Percentiles rank a stretch among this genome's conserved stretches.
Evolutionary conservation across 225 moss, liverwort and hornwort genomes (phyloP).

Genomic region (Polytrichum formosum): DNA sequence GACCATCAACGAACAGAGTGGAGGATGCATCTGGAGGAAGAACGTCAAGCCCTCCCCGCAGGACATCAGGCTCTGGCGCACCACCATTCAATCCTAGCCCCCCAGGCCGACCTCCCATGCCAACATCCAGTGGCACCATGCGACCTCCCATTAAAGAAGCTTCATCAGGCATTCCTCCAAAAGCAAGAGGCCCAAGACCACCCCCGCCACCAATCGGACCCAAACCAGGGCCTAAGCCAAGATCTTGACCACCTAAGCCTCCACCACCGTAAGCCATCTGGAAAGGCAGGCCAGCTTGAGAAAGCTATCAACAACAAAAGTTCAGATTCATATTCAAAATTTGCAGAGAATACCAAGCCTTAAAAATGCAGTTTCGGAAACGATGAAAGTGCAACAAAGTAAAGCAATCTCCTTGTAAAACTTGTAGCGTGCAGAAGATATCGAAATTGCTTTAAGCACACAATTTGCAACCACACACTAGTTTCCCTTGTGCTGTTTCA

Average conservation of each 20-base stretch:
- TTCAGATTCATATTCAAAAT: no score
- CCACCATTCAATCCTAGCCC: constrained; percentile 87
- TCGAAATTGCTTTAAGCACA: no score
- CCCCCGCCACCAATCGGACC: constrained; percentile 81
- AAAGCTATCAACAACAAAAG: background rate
- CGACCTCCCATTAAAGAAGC: constrained; percentile 79
- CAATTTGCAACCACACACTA: no score
- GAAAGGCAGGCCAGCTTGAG: constrained; percentile 14
- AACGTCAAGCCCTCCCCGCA: constrained; percentile 87
- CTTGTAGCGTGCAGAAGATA: no score
- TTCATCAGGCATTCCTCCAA: constrained; percentile 81
- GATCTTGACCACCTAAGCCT: constrained; percentile 69
- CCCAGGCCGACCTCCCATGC: constrained; percentile 84
- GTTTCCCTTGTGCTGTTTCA: no score
- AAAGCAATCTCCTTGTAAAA: no score
- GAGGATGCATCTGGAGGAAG: constrained; percentile 97
- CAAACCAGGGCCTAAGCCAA: constrained; percentile 91
- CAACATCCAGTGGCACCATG: constrained; percentile 87
- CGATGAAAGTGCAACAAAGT: no score
- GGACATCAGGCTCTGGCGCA: constrained; percentile 75
- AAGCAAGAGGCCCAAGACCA: constrained; percentile 69
- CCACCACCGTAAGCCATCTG: constrained; percentile 97
- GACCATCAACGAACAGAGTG: constrained; percentile 94
- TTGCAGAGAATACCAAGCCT: no score
- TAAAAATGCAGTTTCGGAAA: no score